A percentile compares a stretch with the other conserved stretches of the same genome.
Conservation (phyloP, 2,329 filamentous ascomycete genomes). For the Xylaria sp. region DNA sequence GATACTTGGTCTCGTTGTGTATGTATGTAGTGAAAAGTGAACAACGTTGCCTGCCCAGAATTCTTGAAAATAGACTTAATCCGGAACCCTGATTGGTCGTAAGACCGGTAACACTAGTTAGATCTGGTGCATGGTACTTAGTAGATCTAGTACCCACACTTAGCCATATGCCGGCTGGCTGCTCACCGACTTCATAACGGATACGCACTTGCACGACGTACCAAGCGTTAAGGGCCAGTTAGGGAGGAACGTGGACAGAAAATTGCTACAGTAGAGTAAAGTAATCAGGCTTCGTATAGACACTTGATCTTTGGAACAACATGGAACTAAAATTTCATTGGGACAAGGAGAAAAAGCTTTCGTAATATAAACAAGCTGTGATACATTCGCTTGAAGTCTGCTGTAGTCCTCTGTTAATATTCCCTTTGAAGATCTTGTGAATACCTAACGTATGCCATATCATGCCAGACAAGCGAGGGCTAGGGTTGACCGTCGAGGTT, state of each 20-base stretch:
- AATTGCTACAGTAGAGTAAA: background rate
- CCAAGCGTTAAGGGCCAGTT: background rate
- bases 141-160: constrained; percentile 11
- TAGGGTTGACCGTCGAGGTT: background rate
- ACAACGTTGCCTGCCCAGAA: background rate
- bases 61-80: background rate
- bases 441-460: background rate
- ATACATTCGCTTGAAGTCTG: background rate
- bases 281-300: background rate
- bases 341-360: background rate
- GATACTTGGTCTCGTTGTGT: background rate
- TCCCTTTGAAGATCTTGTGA: background rate
- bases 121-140: constrained; percentile 31
- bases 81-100: constrained; percentile 12
- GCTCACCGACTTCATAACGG: constrained; percentile 24
- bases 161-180: background rate
- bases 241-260: background rate
- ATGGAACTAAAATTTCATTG: background rate
- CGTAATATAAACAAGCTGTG: too few species aligned
- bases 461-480: background rate
- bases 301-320: background rate
- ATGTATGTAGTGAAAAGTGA: background rate
- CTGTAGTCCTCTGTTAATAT: background rate
- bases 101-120: background rate
- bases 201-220: background rate